Percentiles rank a stretch among this genome's conserved stretches.
Conservation (phyloP, 768 basidiomycete genomes). For the Tremella mesenterica region DNA sequence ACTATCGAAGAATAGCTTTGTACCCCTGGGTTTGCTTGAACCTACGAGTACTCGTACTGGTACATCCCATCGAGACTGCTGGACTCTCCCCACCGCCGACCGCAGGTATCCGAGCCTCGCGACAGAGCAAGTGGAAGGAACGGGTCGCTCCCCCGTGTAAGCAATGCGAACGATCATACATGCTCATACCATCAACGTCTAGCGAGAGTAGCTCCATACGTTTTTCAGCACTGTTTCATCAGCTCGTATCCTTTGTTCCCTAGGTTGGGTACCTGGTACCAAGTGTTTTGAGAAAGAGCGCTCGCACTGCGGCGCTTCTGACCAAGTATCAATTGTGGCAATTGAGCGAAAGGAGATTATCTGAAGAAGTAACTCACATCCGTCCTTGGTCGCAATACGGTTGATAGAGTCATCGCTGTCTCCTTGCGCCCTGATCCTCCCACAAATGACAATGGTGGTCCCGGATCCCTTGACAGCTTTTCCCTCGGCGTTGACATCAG, state of each 20-base stretch:
- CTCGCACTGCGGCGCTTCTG: neutral
- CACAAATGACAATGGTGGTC: conserved; percentile 90
- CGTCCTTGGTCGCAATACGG: conserved; percentile 87
- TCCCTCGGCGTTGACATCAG: conserved; percentile 81
- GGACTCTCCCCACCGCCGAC: too few species aligned
- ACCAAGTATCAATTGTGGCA: neutral
- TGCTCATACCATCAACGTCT: conserved; percentile 39
- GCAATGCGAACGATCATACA: conserved; percentile 1
- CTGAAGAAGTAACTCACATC: conserved; percentile 56
- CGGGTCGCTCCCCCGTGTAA: too few species aligned
- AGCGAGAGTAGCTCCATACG: conserved; percentile 95
- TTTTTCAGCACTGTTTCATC: conserved; percentile 71
- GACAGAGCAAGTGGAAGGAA: too few species aligned
- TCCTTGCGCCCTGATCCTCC: conserved; percentile 85
- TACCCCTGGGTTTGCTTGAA: too few species aligned
- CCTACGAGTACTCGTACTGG: too few species aligned
- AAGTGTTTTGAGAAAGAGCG: neutral
- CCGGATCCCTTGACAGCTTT: conserved; percentile 44
- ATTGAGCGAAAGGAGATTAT: neutral
- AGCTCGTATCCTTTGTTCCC: conserved; percentile 5
- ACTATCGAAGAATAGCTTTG: too few species aligned
- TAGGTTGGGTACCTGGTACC: neutral
- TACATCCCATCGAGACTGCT: too few species aligned
- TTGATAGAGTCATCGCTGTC: conserved; percentile 96
- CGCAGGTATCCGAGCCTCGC: too few species aligned